phyloP scores from a whole-genome alignment of 2,329 filamentous ascomycete genomes.

The Endocalyx cinctus region DNA sequence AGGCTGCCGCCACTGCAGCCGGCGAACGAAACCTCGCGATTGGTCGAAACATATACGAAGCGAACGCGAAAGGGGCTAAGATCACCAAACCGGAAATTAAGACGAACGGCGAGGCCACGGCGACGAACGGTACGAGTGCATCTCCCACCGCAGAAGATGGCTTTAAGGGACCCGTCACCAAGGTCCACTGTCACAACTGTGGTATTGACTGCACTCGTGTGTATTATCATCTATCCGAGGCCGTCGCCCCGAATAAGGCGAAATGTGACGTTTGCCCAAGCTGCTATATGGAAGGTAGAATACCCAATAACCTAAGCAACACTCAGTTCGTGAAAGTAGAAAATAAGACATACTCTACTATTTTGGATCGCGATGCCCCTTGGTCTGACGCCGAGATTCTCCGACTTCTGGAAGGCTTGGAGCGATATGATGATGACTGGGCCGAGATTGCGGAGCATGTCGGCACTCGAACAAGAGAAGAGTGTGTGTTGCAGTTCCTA shows the following conservation, averaged over 20 bases:
- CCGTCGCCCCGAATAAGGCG: constrained; percentile 53
- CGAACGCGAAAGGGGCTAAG: constrained; percentile 72
- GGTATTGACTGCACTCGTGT: constrained; percentile 77
- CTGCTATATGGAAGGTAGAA: constrained; percentile 80
- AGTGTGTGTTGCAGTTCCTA: constrained; percentile 94
- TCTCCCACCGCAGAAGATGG: constrained; percentile 47
- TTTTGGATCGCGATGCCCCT: constrained; percentile 77
- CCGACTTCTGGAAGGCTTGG: constrained; percentile 83
- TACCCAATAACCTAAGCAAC: constrained; percentile 73
- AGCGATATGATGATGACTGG: constrained; percentile 96
- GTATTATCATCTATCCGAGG: constrained; percentile 56
- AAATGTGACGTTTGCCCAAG: constrained; percentile 89
- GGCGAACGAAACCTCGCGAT: constrained; percentile 87
- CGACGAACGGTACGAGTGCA: constrained; percentile 59
- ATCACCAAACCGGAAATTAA: constrained; percentile 67
- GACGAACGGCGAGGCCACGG: constrained; percentile 67
- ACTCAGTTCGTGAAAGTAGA: constrained; percentile 86
- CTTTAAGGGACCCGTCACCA: constrained; percentile 60
- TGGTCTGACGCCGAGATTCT: constrained; percentile 91
- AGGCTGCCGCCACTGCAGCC: constrained; percentile 65
- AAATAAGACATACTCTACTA: constrained; percentile 73
- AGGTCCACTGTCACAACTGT: constrained; percentile 84
- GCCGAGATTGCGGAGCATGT: constrained; percentile 88
- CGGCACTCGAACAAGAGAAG: constrained; percentile 83
- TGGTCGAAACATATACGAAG: constrained; percentile 91